Evolutionary conservation across 139 green algal species (phyloP).

Genomic region (Asterochloris sp.): DNA sequence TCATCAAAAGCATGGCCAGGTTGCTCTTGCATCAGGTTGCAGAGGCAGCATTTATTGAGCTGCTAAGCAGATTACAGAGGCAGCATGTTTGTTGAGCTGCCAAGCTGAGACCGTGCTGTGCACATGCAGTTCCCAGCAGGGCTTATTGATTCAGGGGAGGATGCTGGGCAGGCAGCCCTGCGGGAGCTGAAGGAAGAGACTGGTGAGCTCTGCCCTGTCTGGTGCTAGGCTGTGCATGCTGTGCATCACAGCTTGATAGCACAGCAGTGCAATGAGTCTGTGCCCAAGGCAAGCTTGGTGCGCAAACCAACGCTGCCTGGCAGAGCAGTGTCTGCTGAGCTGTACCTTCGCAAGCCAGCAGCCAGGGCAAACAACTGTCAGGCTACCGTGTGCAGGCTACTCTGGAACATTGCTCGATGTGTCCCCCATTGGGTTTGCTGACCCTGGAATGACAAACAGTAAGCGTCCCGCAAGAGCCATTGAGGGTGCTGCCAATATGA

Average conservation of each 20-base stretch:
- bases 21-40: background rate
- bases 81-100: background rate
- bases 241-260: background rate
- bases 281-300: background rate
- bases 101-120: background rate
- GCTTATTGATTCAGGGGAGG: constrained; percentile 58
- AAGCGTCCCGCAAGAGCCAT: constrained; percentile 41
- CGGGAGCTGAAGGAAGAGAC: constrained; percentile 70
- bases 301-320: background rate
- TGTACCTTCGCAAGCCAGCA: background rate
- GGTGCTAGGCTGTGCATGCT: background rate
- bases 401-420: constrained; percentile 27
- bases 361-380: background rate
- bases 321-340: background rate
- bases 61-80: too few species aligned
- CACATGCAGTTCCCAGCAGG: constrained; percentile 55
- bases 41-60: background rate
- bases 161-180: constrained; percentile 42
- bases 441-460: constrained; percentile 54
- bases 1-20: background rate
- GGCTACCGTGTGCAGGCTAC: constrained; percentile 38
- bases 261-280: background rate
- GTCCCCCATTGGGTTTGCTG: constrained; percentile 33
- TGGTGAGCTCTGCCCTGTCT: constrained; percentile 16
- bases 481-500: background rate